A percentile compares a stretch with the other conserved stretches of the same genome.
phyloP scores from a whole-genome alignment of 192 early-diverging fungal species.

The Physocladia obscura region DNA sequence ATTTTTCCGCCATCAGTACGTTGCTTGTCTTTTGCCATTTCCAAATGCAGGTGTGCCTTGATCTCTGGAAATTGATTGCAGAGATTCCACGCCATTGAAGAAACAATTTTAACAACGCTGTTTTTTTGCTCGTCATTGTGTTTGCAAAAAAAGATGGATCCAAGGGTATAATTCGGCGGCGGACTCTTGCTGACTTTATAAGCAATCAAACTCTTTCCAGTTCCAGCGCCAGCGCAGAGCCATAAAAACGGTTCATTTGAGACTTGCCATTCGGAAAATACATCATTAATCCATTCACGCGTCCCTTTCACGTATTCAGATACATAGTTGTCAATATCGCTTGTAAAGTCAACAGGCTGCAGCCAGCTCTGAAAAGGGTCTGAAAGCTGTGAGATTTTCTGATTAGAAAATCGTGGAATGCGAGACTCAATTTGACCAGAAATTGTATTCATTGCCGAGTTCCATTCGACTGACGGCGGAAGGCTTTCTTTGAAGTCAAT shows the following conservation, averaged over 20 bases:
- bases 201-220: constrained; percentile 26
- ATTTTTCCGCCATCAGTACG: not conserved
- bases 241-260: constrained; percentile 2
- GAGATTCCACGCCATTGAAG: constrained; percentile 11
- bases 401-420: not conserved
- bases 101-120: not conserved
- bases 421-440: not conserved
- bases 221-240: constrained; percentile 20
- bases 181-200: not conserved
- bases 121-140: constrained; percentile 26
- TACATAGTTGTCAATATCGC: constrained; percentile 1
- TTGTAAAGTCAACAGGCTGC: constrained; percentile 18
- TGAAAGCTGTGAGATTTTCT: too few relatives aligned
- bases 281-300: not conserved
- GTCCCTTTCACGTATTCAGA: constrained; percentile 10
- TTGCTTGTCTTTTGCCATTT: not conserved
- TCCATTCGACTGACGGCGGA: not conserved
- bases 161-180: constrained; percentile 18
- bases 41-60: not conserved
- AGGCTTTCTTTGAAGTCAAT: constrained; percentile 1
- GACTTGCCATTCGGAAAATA: not conserved
- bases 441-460: not conserved
- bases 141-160: constrained; percentile 33
- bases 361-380: constrained; percentile 22
- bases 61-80: not conserved